These are phyloP conservation scores for Thraustochytrium sp. DNA, from an alignment of 352 stramenopile genomes.

Conservation along the genomic window DNA sequence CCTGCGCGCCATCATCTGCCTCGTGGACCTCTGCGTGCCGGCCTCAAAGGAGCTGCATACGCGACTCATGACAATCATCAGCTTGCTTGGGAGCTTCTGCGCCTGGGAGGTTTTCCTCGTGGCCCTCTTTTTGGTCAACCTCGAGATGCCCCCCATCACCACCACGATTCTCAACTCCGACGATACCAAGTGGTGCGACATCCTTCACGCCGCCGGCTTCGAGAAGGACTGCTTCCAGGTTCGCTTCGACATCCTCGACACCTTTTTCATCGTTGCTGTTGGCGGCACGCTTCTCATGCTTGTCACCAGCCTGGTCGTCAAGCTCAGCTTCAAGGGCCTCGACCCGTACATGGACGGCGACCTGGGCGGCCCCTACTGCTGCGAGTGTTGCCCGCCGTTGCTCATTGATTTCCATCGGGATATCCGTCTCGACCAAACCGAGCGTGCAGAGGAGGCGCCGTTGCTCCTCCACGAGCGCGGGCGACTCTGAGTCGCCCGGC, in stretches of 20 bases:
- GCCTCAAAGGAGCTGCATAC: constrained; percentile 47
- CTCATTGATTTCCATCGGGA: constrained; percentile 32
- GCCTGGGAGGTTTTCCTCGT: constrained; percentile 63
- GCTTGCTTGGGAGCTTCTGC: constrained; percentile 60
- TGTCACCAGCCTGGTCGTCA: neutral
- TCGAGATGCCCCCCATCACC: constrained; percentile 61
- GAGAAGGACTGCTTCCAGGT: neutral
- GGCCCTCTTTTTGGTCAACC: constrained; percentile 59
- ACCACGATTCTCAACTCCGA: constrained; percentile 55
- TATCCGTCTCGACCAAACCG: neutral
- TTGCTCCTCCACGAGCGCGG: neutral
- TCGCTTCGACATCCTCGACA: neutral
- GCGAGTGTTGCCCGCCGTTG: constrained; percentile 10
- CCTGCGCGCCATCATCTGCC: constrained; percentile 47
- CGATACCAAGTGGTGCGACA: neutral
- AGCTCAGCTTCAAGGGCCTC: constrained; percentile 28
- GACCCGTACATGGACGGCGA: constrained; percentile 37
- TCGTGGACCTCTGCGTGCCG: constrained; percentile 51
- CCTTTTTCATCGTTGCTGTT: neutral
- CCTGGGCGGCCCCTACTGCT: constrained; percentile 22
- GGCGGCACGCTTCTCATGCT: constrained; percentile 29
- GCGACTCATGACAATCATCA: constrained; percentile 50
- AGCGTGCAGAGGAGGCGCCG: neutral
- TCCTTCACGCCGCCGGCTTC: constrained; percentile 19
- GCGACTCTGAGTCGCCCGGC: no score